These are phyloP conservation scores for Xylariaceae sp. DNA, from an alignment of 2,329 filamentous ascomycete species.

Conservation along the genomic window DNA sequence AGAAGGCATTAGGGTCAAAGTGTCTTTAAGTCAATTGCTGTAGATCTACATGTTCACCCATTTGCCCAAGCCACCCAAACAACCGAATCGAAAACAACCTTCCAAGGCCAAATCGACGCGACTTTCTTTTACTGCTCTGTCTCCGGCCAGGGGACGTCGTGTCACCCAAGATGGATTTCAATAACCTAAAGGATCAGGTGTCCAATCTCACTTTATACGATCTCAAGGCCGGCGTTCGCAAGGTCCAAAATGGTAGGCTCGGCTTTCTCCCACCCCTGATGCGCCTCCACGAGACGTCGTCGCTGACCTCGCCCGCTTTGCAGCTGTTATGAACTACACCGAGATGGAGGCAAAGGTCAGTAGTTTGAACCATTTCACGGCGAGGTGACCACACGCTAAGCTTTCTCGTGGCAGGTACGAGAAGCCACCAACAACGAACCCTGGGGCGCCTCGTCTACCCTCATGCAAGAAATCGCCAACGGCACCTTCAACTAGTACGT, in stretches of 20 bases:
- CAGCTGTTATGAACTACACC: slow-evolving; percentile 97
- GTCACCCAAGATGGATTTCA: slow-evolving; percentile 73
- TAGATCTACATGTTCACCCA: background rate
- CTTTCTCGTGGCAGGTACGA: slow-evolving; percentile 66
- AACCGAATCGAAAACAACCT: too few relatives aligned
- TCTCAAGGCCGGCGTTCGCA: slow-evolving; percentile 90
- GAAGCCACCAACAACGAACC: slow-evolving; percentile 99
- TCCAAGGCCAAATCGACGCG: background rate
- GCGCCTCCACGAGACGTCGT: background rate
- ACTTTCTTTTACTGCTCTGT: background rate
- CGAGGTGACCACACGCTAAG: slow-evolving; percentile 6
- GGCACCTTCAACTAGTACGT: slow-evolving; percentile 97
- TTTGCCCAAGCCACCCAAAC: background rate
- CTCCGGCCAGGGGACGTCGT: slow-evolving; percentile 7
- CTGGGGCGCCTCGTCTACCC: slow-evolving; percentile 81
- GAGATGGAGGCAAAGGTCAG: slow-evolving; percentile 79
- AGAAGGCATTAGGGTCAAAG: background rate
- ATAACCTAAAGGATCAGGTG: slow-evolving; percentile 82
- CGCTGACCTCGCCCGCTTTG: slow-evolving; percentile 8
- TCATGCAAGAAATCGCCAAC: slow-evolving; percentile 98
- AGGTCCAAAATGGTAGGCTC: slow-evolving; percentile 86
- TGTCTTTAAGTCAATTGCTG: background rate
- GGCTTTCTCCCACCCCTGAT: background rate
- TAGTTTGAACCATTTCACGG: slow-evolving; percentile 1
- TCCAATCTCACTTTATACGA: slow-evolving; percentile 93